These are phyloP conservation scores for Carex kokanica DNA, from an alignment of 176 grass and related monocot genomes.

Conservation along the genomic window DNA sequence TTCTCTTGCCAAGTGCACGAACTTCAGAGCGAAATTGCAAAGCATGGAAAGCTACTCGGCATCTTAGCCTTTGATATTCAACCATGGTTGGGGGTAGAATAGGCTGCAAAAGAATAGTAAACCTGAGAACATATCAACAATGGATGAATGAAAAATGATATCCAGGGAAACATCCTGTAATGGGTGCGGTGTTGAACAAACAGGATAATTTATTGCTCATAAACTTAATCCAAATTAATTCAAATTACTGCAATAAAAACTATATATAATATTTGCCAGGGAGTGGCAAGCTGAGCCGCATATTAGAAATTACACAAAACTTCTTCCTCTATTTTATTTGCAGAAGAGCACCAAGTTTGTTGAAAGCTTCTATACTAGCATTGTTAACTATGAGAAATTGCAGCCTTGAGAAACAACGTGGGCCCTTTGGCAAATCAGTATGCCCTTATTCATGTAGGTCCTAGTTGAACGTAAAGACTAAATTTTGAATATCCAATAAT, in stretches of 20 bases:
- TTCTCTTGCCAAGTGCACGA: conserved; percentile 67
- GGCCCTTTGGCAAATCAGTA: neutral
- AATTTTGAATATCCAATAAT: neutral
- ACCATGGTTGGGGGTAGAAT: conserved; percentile 68
- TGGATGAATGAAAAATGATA: conserved; percentile 13
- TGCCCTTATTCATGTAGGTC: neutral
- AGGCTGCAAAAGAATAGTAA: conserved; percentile 46
- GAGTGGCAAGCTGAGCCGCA: neutral
- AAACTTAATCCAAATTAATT: neutral
- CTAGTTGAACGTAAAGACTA: neutral
- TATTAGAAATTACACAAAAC: neutral
- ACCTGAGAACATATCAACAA: neutral
- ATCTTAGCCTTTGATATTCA: conserved; percentile 94
- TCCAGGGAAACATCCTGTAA: neutral
- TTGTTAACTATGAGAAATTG: neutral
- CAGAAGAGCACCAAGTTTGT: neutral
- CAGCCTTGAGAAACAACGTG: neutral
- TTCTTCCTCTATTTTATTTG: neutral
- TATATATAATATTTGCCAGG: neutral
- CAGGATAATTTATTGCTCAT: neutral
- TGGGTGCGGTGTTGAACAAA: conserved; percentile 18
- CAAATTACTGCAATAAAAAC: neutral
- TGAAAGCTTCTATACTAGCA: neutral
- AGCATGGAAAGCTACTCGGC: conserved; percentile 86
- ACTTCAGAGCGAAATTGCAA: conserved; percentile 86